These are phyloP conservation scores for Leccinum pallidistipes DNA, from an alignment of 1,284 basidiomycete genomes.

Conservation along the genomic window DNA sequence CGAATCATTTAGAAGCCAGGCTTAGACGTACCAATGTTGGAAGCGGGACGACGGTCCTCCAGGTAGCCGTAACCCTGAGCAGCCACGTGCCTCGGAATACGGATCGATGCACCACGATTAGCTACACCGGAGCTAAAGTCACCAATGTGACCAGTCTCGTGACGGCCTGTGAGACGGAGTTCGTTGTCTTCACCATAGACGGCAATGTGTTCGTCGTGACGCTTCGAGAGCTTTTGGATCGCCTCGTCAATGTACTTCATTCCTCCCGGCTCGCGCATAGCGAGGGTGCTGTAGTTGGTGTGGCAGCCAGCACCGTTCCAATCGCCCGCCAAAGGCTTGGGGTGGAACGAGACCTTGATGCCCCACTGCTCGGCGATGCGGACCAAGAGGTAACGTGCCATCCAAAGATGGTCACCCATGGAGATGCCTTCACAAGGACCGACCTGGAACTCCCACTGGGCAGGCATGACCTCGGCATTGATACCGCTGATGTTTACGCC, in stretches of 20 bases:
- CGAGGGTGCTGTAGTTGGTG: slow-evolving; percentile 92
- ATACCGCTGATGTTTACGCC: slow-evolving; percentile 99
- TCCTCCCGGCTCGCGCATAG: slow-evolving; percentile 92
- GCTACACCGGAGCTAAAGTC: slow-evolving; percentile 94
- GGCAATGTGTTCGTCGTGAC: slow-evolving; percentile 90
- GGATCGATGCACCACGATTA: slow-evolving; percentile 96
- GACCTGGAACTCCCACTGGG: slow-evolving; percentile 99
- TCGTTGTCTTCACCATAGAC: slow-evolving; percentile 98
- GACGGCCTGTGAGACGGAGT: slow-evolving; percentile 87
- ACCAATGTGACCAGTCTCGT: slow-evolving; percentile 97
- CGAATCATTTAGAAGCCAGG: slow-evolving; percentile 4
- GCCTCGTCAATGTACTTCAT: slow-evolving; percentile 94
- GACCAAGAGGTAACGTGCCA: slow-evolving; percentile 91
- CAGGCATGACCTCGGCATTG: slow-evolving; percentile 99
- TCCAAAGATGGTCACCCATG: slow-evolving; percentile 99
- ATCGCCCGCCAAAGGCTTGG: slow-evolving; percentile 96
- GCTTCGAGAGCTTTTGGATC: slow-evolving; percentile 86
- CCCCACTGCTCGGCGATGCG: slow-evolving; percentile 98
- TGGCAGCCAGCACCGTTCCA: slow-evolving; percentile 99
- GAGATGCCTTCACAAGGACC: slow-evolving; percentile 97
- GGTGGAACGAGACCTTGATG: slow-evolving; percentile 98
- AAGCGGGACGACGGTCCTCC: slow-evolving; percentile 95
- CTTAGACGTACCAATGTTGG: slow-evolving; percentile 84
- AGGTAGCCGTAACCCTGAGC: slow-evolving; percentile 94
- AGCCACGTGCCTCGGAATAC: slow-evolving; percentile 91